Evolutionary conservation across 2,329 filamentous ascomycete species (phyloP).

Genomic region (Tolypocladium album): DNA sequence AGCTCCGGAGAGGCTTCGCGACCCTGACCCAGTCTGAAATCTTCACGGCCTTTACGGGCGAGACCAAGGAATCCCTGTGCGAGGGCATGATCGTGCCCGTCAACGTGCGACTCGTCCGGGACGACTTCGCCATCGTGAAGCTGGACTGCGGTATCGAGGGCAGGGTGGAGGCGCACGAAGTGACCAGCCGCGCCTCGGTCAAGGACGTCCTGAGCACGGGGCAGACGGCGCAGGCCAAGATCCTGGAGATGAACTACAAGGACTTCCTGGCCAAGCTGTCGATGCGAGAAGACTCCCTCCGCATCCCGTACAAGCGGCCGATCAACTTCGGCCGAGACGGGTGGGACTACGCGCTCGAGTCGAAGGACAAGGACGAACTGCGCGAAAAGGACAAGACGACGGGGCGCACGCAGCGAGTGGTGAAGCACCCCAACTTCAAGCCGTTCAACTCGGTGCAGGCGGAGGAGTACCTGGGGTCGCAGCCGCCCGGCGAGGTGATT

Average conservation of each 20-base stretch:
- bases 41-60: conserved; percentile 94
- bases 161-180: conserved; percentile 71
- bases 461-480: conserved; percentile 83
- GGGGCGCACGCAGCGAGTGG: conserved; percentile 81
- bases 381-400: conserved; percentile 79
- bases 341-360: conserved; percentile 81
- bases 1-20: conserved; percentile 73
- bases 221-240: conserved; percentile 80
- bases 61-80: conserved; percentile 71
- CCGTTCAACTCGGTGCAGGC: conserved; percentile 88
- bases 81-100: conserved; percentile 91
- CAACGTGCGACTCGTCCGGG: conserved; percentile 76
- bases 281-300: conserved; percentile 70
- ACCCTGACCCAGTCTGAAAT: conserved; percentile 63
- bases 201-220: conserved; percentile 65
- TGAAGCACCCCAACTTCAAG: conserved; percentile 95
- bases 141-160: conserved; percentile 93
- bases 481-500: conserved; percentile 79
- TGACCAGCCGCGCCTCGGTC: conserved; percentile 61
- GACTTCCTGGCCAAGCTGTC: conserved; percentile 76
- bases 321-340: conserved; percentile 66
- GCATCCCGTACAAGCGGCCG: conserved; percentile 57
- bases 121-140: conserved; percentile 87
- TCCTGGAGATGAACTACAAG: conserved; percentile 79
- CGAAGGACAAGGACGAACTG: conserved; percentile 69